phyloP scores from a whole-genome alignment of 2,329 filamentous ascomycete species.

The Lizonia empirigonia region DNA sequence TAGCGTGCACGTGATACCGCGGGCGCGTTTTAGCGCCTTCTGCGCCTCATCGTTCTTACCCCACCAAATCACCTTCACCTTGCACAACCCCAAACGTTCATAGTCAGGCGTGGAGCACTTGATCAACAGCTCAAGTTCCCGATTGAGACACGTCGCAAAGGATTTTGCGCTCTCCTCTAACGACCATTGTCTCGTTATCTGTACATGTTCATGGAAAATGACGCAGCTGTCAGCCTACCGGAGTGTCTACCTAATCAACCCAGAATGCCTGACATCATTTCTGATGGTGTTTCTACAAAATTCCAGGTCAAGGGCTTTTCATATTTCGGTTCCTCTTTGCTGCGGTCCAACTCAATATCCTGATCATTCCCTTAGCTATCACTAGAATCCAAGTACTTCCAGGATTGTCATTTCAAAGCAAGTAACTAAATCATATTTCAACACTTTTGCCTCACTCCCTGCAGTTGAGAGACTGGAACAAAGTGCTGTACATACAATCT shows the following conservation, averaged over 20 bases:
- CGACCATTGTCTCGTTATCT: neutral
- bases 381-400: neutral
- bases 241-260: neutral
- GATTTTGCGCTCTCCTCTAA: too few relatives aligned
- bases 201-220: neutral
- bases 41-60: neutral
- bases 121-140: neutral
- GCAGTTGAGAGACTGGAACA: neutral
- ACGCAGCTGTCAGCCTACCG: neutral
- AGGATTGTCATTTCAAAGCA: neutral
- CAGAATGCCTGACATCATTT: neutral
- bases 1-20: neutral
- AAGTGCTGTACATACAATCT: neutral
- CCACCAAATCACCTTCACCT: neutral
- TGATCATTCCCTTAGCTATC: neutral
- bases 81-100: neutral
- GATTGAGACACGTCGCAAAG: neutral
- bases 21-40: conserved; percentile 11
- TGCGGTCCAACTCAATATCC: neutral
- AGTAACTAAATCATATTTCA: neutral
- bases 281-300: neutral
- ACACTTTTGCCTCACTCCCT: neutral
- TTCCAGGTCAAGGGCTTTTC: too few relatives aligned
- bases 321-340: neutral
- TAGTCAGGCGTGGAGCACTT: neutral